Evolutionary conservation across 176 grass and related monocot genomes (phyloP).

Genomic region (Musa troglodytarum): DNA sequence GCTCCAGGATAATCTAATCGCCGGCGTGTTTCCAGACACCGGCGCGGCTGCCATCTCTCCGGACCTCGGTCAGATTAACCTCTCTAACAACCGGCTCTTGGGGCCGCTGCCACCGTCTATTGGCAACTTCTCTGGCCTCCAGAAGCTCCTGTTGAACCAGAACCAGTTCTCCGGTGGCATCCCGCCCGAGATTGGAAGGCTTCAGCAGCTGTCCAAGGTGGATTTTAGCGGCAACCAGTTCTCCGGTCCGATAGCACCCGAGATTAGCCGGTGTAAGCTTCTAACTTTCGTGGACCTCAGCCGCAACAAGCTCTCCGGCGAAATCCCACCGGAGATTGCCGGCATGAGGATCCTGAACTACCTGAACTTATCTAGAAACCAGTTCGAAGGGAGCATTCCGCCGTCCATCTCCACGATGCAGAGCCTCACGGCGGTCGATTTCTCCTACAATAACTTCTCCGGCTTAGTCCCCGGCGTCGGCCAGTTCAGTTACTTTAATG

Average conservation of each 20-base stretch:
- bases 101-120: constrained; percentile 16
- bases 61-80: constrained; percentile 3
- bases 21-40: not conserved
- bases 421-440: constrained; percentile 25
- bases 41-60: not conserved
- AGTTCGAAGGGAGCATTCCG: constrained; percentile 26
- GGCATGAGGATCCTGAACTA: constrained; percentile 16
- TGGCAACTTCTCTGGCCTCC: constrained; percentile 19
- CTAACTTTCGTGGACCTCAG: constrained; percentile 7
- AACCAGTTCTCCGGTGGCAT: constrained; percentile 26
- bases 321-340: constrained; percentile 19
- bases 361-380: constrained; percentile 11
- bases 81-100: constrained; percentile 15
- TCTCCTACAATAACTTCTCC: constrained; percentile 57
- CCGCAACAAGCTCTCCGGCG: constrained; percentile 26
- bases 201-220: constrained; percentile 14
- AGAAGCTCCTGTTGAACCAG: constrained; percentile 11
- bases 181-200: constrained; percentile 18
- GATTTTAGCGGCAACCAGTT: constrained; percentile 22
- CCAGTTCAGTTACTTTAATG: constrained; percentile 97
- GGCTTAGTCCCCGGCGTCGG: constrained; percentile 53
- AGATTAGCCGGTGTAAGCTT: constrained; percentile 10
- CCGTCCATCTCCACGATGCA: constrained; percentile 14
- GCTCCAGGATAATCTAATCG: constrained; percentile 3
- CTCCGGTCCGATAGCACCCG: constrained; percentile 9